Evolutionary conservation across 352 stramenopile species (phyloP), one percentile per base, ranked within the genome.

Genomic region (Nothophytophthora sp.): DNA sequence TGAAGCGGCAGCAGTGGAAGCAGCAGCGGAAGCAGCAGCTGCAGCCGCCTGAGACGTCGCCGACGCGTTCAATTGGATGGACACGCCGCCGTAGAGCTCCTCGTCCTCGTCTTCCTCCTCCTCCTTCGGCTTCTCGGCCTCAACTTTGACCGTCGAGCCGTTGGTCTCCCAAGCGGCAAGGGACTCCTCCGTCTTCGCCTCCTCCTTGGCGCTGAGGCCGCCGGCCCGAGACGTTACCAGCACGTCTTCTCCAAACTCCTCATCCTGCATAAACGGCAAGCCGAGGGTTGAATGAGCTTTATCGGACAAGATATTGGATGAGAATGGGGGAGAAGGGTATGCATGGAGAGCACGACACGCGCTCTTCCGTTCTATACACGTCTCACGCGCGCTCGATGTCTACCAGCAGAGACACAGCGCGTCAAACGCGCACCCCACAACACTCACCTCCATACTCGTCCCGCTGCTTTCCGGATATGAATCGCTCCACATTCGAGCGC

Each of bases 161-260:
- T 28, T 54, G 1, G 38, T 20, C 25, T 70, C 63, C 63, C 63
- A 73, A n/a, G 48, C 66, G 8, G 55, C 44, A 39, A 46, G 37
- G 2, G 50, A 63, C 30, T 66, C 58, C 41, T 70, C 54, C 0
- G 50, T 60, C 50, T 70, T 72, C 28, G 27, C 42, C 24, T 67
- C 69, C 16, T 75, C 57, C 32, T 63, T 63, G 10, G 63, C 43
- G 42, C 47, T 46, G 20, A 11, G 47, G 28, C 46, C 48, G 22
- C 20, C 6, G 39, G 20, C 15, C 52, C 56, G 55, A 11, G 60
- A 67, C 13, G 73, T 78, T 50, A 82, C 66, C 54, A 93, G 59
- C 57, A 93, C 78, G 35, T 91, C 79, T 35, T 90, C 81, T 2
- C 81, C 81, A 49, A 91, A 93, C 22, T 91, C 83, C 43, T 90